Base-by-base conservation (phyloP, 345 rosid species). In the Rhodamnia argentea region DNA sequence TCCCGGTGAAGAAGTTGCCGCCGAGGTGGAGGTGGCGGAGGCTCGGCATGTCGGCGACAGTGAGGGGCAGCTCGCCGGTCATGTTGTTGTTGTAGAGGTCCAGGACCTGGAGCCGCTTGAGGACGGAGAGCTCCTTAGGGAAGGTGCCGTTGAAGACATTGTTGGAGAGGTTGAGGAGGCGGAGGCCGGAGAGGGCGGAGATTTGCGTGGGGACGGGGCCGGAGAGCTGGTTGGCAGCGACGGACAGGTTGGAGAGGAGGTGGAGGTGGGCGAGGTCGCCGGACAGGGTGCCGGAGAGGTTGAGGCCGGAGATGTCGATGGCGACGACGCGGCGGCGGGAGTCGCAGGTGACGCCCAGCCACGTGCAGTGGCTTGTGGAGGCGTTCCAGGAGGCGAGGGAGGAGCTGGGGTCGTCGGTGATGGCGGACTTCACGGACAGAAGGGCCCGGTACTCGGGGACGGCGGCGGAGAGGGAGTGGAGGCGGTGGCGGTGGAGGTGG, bases 81-180 rank as follows among this genome's bases (percentile, higher is more conserved):
- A 97, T 84, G 85, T 97, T 97, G 91, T 97, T 97, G 91, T 97
- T 97, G 87, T 97, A 97, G 53, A 97, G 89, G 91, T 96, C 99
- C 32, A 97, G 95, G 27, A 96, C 93, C 13, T 92, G 94, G n/a
- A 97, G 95, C 85, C 86, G 92, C 44, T 87, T 85, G 23, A 97
- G 94, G 62, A 84, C 56, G 12, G 98, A 85, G 23, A 97, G 92
- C 83, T 93, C 89, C 1, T 85, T 20, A 5, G 99, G 98, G 84
- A 97, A 95, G 2, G 98, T 86, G 52, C 93, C 95, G 51, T 92
- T 94, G 90, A 97, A 96, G 88, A 92, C 83, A 83, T 97, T 97
- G 94, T 96, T 96, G n/a, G 99, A 97, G 83, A 97, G 96, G 90
- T 97, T 97, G 16, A 97, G 87, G 75, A 81, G 87, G 4, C 94